phyloP scores from a whole-genome alignment of 2,329 filamentous ascomycete genomes.

The Aspergillus candidus region DNA sequence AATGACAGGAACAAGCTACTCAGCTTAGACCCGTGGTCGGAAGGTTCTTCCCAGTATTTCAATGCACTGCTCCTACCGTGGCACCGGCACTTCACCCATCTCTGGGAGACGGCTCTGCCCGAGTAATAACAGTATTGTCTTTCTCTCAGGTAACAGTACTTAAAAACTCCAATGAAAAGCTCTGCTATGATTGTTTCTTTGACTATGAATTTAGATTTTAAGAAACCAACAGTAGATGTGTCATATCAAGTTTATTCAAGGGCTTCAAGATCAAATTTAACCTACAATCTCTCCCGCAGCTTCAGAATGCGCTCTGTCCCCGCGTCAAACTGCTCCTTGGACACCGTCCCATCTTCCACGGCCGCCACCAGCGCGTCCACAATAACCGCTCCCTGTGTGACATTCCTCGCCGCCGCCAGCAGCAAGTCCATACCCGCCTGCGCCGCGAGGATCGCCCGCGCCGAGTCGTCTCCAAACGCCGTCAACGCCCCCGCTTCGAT shows the following conservation, averaged over 20 bases:
- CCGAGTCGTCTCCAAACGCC: conserved; percentile 18
- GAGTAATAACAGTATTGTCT: no score
- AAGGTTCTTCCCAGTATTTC: no score
- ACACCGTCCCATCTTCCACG: conserved; percentile 14
- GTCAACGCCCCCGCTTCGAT: conserved; percentile 23
- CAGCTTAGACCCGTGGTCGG: no score
- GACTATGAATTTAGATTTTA: no score
- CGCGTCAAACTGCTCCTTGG: conserved; percentile 8
- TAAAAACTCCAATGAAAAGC: no score
- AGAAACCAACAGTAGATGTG: no score
- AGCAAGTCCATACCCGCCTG: conserved; percentile 28
- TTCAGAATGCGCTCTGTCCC: conserved; percentile 14
- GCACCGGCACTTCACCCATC: background rate
- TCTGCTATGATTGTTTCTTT: no score
- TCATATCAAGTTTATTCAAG: no score
- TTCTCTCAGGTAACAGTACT: no score
- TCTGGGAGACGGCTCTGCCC: background rate
- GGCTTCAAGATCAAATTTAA: background rate
- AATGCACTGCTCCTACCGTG: background rate
- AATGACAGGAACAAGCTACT: no score
- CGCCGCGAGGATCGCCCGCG: conserved; percentile 20
- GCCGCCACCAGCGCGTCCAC: conserved; percentile 14
- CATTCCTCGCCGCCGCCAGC: conserved; percentile 22
- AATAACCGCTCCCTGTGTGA: conserved; percentile 25
- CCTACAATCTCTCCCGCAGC: background rate